Conservation (phyloP, 805 yeast genomes). For the Komagataella populi region DNA sequence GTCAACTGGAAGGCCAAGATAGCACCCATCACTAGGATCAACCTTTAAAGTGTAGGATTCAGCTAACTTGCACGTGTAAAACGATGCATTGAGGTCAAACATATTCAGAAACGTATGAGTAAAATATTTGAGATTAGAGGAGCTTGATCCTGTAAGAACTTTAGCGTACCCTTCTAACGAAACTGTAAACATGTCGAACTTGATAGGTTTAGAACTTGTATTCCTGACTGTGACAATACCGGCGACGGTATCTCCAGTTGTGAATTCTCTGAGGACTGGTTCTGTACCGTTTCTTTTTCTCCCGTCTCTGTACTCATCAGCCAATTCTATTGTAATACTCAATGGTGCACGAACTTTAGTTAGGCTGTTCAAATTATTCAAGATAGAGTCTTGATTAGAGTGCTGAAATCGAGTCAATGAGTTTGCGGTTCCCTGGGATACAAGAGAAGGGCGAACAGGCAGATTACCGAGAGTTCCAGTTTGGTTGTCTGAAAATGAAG, state of each 20-base stretch:
- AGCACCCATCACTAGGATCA: constrained; percentile 9
- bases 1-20: constrained; percentile 27
- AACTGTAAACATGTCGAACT: constrained; percentile 51
- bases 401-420: neutral
- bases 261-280: constrained; percentile 34
- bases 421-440: neutral
- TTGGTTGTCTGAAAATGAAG: neutral
- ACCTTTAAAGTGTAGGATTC: neutral
- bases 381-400: neutral
- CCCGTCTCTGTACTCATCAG: neutral
- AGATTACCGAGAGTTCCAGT: neutral
- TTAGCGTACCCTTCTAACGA: constrained; percentile 37
- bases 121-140: neutral
- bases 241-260: constrained; percentile 52
- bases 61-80: neutral
- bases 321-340: neutral
- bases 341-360: neutral
- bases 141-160: neutral
- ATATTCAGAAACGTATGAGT: constrained; percentile 1
- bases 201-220: constrained; percentile 23
- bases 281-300: constrained; percentile 10
- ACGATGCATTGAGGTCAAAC: constrained; percentile 3
- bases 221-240: constrained; percentile 39
- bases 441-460: neutral
- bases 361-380: neutral